Evolutionary conservation across 1,284 basidiomycete genomes (phyloP).

Genomic region (Pulveroboletus sp.): DNA sequence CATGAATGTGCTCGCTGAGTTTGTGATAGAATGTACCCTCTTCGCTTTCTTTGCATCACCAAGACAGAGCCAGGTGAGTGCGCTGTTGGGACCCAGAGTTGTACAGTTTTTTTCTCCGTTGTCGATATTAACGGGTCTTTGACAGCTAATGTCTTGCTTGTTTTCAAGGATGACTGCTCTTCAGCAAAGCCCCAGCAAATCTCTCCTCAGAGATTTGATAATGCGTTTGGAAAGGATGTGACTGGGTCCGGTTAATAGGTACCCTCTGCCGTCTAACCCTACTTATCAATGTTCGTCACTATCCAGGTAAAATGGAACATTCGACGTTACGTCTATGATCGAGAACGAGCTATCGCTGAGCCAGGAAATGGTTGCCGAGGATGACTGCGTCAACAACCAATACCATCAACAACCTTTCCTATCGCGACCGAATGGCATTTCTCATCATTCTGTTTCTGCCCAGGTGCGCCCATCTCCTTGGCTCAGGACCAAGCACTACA

Average conservation of each 20-base stretch:
- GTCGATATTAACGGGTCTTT: slow-evolving; percentile 9
- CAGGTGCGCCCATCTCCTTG: slow-evolving; percentile 39
- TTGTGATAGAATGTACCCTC: slow-evolving; percentile 34
- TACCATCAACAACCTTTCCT: slow-evolving; percentile 28
- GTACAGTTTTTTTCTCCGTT: slow-evolving; percentile 30
- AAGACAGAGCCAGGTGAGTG: slow-evolving; percentile 47
- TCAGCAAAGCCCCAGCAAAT: slow-evolving; percentile 45
- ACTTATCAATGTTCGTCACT: slow-evolving; percentile 37
- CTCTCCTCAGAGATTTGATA: slow-evolving; percentile 54
- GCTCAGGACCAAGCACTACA: slow-evolving; percentile 48
- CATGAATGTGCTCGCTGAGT: slow-evolving; percentile 9
- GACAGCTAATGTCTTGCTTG: slow-evolving; percentile 15
- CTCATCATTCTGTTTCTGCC: slow-evolving; percentile 26
- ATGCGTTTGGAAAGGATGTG: slow-evolving; percentile 40
- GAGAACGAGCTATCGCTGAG: slow-evolving; percentile 54
- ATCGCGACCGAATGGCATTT: slow-evolving; percentile 22
- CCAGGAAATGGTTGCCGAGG: slow-evolving; percentile 65
- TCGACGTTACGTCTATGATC: slow-evolving; percentile 44
- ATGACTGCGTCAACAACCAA: slow-evolving; percentile 43
- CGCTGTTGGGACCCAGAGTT: slow-evolving; percentile 40
- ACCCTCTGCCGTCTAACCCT: slow-evolving; percentile 43
- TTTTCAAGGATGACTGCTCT: slow-evolving; percentile 47
- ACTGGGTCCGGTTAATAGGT: slow-evolving; percentile 35
- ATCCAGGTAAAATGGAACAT: slow-evolving; percentile 33
- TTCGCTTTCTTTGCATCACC: slow-evolving; percentile 41